A percentile compares a stretch with the other conserved stretches of the same genome.
phyloP scores from a whole-genome alignment of 2,329 filamentous ascomycete species.

The Ascochyta rabiei region DNA sequence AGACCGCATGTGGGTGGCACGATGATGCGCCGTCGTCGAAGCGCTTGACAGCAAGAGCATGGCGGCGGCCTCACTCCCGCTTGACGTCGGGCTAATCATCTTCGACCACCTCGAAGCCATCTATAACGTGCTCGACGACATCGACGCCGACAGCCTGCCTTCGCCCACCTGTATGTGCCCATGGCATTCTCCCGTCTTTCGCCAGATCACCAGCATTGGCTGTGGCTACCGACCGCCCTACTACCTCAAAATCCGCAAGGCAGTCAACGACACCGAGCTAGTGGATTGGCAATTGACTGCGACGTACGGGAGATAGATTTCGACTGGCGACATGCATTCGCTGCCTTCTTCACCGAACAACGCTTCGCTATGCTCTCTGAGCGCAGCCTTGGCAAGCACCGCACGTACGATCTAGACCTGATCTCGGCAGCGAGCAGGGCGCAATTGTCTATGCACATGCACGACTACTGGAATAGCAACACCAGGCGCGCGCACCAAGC shows the following conservation, averaged over 20 bases:
- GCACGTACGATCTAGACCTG: constrained; percentile 18
- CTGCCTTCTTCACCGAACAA: constrained; percentile 23
- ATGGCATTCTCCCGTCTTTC: constrained; percentile 23
- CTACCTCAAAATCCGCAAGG: constrained; percentile 20
- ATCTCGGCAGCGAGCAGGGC: constrained; percentile 4
- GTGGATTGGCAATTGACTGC: constrained; percentile 22
- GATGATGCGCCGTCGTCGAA: constrained; percentile 4
- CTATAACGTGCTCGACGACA: constrained; percentile 1
- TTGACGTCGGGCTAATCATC: constrained; percentile 29
- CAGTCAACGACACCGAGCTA: constrained; percentile 25
- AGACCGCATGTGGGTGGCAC: constrained; percentile 5
- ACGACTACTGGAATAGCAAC: constrained; percentile 5
- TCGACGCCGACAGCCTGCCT: constrained; percentile 13
- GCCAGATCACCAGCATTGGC: constrained; percentile 21
- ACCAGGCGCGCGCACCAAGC: constrained; percentile 13
- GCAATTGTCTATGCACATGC: background rate
- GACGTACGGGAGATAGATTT: constrained; percentile 23
- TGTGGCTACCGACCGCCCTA: constrained; percentile 28
- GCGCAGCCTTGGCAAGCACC: background rate
- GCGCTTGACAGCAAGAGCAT: constrained; percentile 5
- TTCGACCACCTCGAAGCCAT: constrained; percentile 16
- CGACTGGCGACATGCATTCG: constrained; percentile 22
- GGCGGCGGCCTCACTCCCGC: constrained; percentile 7
- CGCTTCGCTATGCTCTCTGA: constrained; percentile 14
- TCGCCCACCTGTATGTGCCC: constrained; percentile 23